phyloP scores from a whole-genome alignment of 495 filamentous ascomycete genomes.

The Articulospora tetracladia region DNA sequence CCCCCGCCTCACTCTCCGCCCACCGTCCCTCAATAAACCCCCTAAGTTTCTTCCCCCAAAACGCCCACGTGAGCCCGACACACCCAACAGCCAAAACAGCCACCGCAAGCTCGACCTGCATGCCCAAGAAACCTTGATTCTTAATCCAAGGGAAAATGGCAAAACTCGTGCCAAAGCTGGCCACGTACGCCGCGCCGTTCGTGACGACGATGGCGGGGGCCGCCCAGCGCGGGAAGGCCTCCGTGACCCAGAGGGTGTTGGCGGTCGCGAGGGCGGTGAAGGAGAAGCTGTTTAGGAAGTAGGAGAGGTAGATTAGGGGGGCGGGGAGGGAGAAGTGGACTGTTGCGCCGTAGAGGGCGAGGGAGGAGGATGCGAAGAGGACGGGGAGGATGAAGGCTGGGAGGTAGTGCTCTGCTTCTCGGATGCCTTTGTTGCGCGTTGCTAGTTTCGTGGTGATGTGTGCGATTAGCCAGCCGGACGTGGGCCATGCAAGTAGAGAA shows the following conservation, averaged over 20 bases:
- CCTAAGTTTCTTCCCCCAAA: slow-evolving; percentile 15
- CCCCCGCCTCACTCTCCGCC: background rate
- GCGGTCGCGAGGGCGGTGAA: slow-evolving; percentile 5
- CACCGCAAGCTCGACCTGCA: background rate
- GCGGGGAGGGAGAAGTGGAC: background rate
- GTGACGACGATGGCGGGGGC: slow-evolving; percentile 7
- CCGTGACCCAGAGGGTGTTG: slow-evolving; percentile 14
- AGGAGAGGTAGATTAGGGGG: slow-evolving; percentile 2
- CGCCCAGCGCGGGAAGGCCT: slow-evolving; percentile 16
- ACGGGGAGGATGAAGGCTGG: slow-evolving; percentile 13
- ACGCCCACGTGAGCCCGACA: slow-evolving; percentile 1
- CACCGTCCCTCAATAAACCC: slow-evolving; percentile 6
- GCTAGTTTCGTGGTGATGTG: background rate
- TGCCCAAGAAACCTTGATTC: slow-evolving; percentile 2
- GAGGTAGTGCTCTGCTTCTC: slow-evolving; percentile 18
- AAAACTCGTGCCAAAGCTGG: slow-evolving; percentile 15
- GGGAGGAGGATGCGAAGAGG: background rate
- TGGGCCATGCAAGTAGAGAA: slow-evolving; percentile 31
- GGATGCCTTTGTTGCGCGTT: slow-evolving; percentile 10
- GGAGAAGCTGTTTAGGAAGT: slow-evolving; percentile 8
- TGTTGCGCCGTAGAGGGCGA: slow-evolving; percentile 7
- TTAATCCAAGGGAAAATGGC: slow-evolving; percentile 6
- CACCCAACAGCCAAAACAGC: slow-evolving; percentile 1
- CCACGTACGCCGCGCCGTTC: background rate
- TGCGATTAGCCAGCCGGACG: slow-evolving; percentile 25